Evolutionary conservation across 1,284 basidiomycete species (phyloP), one percentile per base, ranked within the genome.

Genomic region (Apiotrichum laibachii): DNA sequence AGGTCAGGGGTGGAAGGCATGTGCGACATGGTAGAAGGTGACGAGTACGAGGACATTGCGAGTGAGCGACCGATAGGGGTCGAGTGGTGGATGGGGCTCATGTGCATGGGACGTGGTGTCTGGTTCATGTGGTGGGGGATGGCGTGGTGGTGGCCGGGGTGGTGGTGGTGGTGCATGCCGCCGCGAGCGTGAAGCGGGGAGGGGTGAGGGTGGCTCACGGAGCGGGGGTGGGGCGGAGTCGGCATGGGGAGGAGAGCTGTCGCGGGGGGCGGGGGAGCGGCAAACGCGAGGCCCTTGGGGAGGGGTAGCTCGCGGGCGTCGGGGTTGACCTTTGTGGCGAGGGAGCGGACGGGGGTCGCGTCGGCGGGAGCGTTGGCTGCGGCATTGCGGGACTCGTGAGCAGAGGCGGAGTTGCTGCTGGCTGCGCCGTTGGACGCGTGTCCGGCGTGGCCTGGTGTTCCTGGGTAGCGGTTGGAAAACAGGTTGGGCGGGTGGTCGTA

Each of bases 311-410:
- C 57, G 13, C 60, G 59, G 49, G 51, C 62, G 50, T 63, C 62
- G 46, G 62, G 62, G 56, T 63, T 59, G 37, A 63, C 62, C 54
- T 63, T 63, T 18, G 56, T 59, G 40, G 59, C 62, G 43, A 56
- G 47, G 8, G 56, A 31, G 31, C 62, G 59, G 40, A 63, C 56
- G 5, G 62, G 62, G 10, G 62, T 63, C 44, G 50, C 59, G 52
- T 63, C 62, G 18, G 49, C 31, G 13, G 18, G 31, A 4, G 26
- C 34, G 15, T 26, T 46, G 21, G 6, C 3, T 7, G n/a, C n/a
- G 21, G 5, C 42, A 44, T n/a, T 6, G 22, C 19, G 11, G 42
- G 11, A 19, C 33, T 13, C 50, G 16, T 7, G 7, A 6, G 21
- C 22, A 15, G 22, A 8, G 21, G 22, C 22, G 7, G 44, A 21